phyloP scores from a whole-genome alignment of 805 yeast genomes.

The Zygotorulaspora sp. region DNA sequence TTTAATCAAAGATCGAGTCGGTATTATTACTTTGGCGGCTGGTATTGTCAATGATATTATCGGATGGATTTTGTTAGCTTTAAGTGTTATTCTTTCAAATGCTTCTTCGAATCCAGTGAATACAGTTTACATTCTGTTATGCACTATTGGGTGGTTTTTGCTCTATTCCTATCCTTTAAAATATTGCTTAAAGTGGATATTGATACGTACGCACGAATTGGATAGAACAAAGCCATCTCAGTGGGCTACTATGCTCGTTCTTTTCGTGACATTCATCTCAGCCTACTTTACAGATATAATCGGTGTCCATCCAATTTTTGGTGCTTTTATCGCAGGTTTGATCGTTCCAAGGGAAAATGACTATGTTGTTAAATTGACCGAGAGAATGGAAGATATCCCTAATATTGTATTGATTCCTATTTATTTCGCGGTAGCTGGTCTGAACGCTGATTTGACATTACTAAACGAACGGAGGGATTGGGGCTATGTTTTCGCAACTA shows the following conservation, averaged over 20 bases:
- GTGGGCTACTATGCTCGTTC: constrained; percentile 50
- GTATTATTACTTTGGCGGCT: constrained; percentile 70
- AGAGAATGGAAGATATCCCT: constrained; percentile 73
- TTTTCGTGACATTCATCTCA: constrained; percentile 56
- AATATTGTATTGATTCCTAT: constrained; percentile 68
- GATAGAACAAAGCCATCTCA: constrained; percentile 60
- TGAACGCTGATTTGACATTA: constrained; percentile 61
- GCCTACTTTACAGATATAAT: constrained; percentile 78
- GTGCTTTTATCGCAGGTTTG: constrained; percentile 74
- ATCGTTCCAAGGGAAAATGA: constrained; percentile 74
- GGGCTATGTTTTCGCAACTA: constrained; percentile 70
- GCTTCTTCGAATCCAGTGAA: constrained; percentile 57
- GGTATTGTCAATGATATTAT: constrained; percentile 75
- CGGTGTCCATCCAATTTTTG: constrained; percentile 84
- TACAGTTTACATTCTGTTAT: constrained; percentile 63
- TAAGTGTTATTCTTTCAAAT: constrained; percentile 72
- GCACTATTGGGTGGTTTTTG: constrained; percentile 66
- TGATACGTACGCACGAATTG: constrained; percentile 51
- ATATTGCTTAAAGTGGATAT: constrained; percentile 41
- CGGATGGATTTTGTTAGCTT: constrained; percentile 78
- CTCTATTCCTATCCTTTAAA: constrained; percentile 56
- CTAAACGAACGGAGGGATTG: constrained; percentile 65
- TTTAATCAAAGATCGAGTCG: constrained; percentile 66
- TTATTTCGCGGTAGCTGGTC: constrained; percentile 76
- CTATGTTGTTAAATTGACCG: constrained; percentile 63